A percentile compares a stretch with the other conserved stretches of the same genome.
Evolutionary conservation across 2,329 filamentous ascomycete species (phyloP).

Genomic region (Coniella lustricola): DNA sequence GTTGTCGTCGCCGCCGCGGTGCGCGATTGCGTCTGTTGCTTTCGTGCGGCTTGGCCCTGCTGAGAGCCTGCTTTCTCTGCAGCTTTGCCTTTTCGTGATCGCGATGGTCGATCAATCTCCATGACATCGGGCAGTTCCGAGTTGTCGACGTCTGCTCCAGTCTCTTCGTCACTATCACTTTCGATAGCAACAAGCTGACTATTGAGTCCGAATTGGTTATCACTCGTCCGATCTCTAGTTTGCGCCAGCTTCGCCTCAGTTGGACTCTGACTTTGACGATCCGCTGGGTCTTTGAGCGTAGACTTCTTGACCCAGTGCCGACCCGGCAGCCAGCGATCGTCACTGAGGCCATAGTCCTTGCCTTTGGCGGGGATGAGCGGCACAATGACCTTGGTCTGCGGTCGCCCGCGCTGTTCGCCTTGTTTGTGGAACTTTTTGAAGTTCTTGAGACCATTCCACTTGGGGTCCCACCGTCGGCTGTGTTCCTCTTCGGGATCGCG

Average conservation of each 20-base stretch:
- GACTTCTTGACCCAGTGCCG: constrained; percentile 27
- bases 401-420: constrained; percentile 32
- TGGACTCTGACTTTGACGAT: too few relatives aligned
- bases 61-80: constrained; percentile 23
- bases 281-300: constrained; percentile 18
- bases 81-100: constrained; percentile 27
- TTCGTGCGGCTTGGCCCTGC: constrained; percentile 20
- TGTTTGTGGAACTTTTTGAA: constrained; percentile 79
- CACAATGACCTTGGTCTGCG: constrained; percentile 52
- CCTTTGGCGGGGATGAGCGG: constrained; percentile 62
- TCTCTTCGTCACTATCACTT: constrained; percentile 31
- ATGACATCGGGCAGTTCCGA: constrained; percentile 15
- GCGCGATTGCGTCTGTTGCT: neutral
- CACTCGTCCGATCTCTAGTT: neutral
- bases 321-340: constrained; percentile 67
- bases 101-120: constrained; percentile 20
- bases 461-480: constrained; percentile 64
- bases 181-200: constrained; percentile 25
- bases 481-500: constrained; percentile 45
- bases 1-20: constrained; percentile 11
- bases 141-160: constrained; percentile 6
- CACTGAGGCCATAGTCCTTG: constrained; percentile 67
- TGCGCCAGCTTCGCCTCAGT: neutral
- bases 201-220: neutral
- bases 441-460: constrained; percentile 92